Base-by-base conservation (phyloP, 2,329 filamentous ascomycete species). In the Diplodia intermedia region DNA sequence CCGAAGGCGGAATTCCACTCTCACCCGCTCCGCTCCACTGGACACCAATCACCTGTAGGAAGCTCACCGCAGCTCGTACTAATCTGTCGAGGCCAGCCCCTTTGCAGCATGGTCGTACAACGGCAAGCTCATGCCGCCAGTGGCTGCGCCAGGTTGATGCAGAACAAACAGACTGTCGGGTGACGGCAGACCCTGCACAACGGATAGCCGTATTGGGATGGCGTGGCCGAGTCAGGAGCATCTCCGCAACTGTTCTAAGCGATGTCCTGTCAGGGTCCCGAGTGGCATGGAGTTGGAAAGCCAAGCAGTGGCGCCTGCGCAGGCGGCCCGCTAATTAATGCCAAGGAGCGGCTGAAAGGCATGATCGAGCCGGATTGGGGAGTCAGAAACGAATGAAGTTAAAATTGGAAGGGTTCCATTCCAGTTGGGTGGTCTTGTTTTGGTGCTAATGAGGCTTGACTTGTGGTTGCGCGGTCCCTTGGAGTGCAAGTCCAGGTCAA, bases 281-380 rank as follows among this genome's bases (percentile, higher is more conserved):
- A 38, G 29, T 63, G 60, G 60, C 15, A 38, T 52, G n/a, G n/a
- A 18, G 18, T 33, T 52, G n/a, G 23, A n/a, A 26, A 38, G 60
- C 60, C 43, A 38, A 63, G 43, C 15, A 33, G 47, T 63, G 60
- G 60, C 47, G 60, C 18, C 57, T 29, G 38, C 38, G 43, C 47
- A 23, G 57, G 57, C 57, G 57, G 57, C 43, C 43, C 26, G 57
- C 60, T 63, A 63, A 31, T 38, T 15, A 50, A 15, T 49, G 60
- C 60, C 60, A 63, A 63, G 43, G 60, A 36, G 60, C 60, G 47
- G 60, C 60, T 63, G 60, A 63, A n/a, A 11, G 50, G 60, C 60
- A 52, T 29, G 29, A 63, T 29, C 29, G 31, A 38, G 29, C 43
- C n/a, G 11, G 31, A 63, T 52, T 36, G 29, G 47, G 60, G 47